Conservation (phyloP, 331 rosid genomes). For the Malus hybrid region DNA sequence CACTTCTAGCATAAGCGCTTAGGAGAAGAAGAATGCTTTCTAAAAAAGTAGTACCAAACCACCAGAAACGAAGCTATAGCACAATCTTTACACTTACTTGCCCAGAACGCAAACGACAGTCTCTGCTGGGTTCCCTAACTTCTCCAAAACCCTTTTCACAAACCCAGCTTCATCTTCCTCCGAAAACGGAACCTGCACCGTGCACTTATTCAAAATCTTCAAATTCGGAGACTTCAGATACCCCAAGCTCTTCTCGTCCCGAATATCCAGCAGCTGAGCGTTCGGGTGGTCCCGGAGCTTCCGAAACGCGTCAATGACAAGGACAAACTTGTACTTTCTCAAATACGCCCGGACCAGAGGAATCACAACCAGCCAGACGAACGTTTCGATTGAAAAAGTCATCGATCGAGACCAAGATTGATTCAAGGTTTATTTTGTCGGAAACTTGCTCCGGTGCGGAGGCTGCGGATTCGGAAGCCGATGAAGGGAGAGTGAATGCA, state of each 20-base stretch:
- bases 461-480: slow-evolving; percentile 39
- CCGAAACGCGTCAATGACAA: slow-evolving; percentile 67
- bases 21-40: no score
- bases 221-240: slow-evolving; percentile 60
- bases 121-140: slow-evolving; percentile 40
- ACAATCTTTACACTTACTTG: slow-evolving; percentile 38
- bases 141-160: slow-evolving; percentile 47
- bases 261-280: slow-evolving; percentile 65
- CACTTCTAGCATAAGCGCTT: no score
- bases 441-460: slow-evolving; percentile 28
- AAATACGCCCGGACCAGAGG: slow-evolving; percentile 53
- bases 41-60: no score
- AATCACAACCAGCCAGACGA: slow-evolving; percentile 68
- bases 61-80: not conserved
- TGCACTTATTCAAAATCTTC: slow-evolving; percentile 59
- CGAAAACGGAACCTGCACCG: slow-evolving; percentile 41
- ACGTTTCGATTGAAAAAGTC: slow-evolving; percentile 57
- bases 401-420: slow-evolving; percentile 53
- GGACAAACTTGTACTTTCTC: slow-evolving; percentile 57
- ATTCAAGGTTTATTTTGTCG: slow-evolving; percentile 60
- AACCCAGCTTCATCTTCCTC: slow-evolving; percentile 70
- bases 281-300: slow-evolving; percentile 58
- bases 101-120: slow-evolving; percentile 61
- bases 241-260: slow-evolving; percentile 55
- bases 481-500: slow-evolving; percentile 36